Evolutionary conservation across 140 eudicot genomes (phyloP), one percentile per base, ranked within the genome.

Genomic region (Oenanthe javanica): DNA sequence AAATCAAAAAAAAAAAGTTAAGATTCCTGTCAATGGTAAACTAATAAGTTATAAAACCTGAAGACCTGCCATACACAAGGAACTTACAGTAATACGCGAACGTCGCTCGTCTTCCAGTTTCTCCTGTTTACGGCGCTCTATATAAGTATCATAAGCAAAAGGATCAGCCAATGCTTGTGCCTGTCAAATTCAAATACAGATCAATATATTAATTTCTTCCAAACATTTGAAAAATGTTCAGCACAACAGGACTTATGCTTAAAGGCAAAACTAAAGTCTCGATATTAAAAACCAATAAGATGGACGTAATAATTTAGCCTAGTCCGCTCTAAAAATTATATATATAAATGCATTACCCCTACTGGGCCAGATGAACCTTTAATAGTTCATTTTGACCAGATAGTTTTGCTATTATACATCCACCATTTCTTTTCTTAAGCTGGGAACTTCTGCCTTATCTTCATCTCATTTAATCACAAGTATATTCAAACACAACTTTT

Each of bases 101-200:
- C 81, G 75, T 63, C 91, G 93, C 55, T 85, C 91, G 46, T 76
- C 84, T 61, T 90, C 93, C 76, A 84, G 72, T 79, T 92, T 90
- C 80, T 92, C 93, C 82, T 81, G 86, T 87, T 92, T 92, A 61
- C 95, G 85, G 45, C 64, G 82, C 84, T 95, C 99, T 72, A 90
- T 84, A 83, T 92, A 95, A 72, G 85, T 79, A 70, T 90, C 99
- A 81, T 95, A 95, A 45, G 86, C 91, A 81, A 95, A 87, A 2
- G 99, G 99, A 84, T 90, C 87, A 59, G 93, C 91, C 84, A 89
- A 75, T 71, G 90, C 87, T 83, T 89, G 87, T 27, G 99, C 99
- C 99, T 95, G 93, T 84, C 76, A 67, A 42, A 42, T 76, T 74
- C 40, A 67, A 69, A 46, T 48, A 64, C 38, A 46, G 46, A 36